Evolutionary conservation across 768 basidiomycete genomes (phyloP).

Genomic region (Tephrocybe sp.): DNA sequence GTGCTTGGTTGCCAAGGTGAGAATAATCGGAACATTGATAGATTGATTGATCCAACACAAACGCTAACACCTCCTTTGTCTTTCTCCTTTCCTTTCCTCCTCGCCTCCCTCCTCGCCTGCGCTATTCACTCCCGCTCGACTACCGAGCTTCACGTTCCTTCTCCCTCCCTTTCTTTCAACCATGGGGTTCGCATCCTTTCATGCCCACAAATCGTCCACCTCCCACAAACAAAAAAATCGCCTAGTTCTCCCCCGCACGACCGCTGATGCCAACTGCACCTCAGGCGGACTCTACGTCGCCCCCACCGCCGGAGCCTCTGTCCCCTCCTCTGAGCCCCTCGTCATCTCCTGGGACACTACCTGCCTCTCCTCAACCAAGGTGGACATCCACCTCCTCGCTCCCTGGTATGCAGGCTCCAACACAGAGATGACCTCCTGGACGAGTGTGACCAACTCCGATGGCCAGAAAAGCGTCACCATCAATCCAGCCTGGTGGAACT

Average conservation of each 20-base stretch:
- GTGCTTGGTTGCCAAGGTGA: no score
- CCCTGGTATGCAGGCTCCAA: slow-evolving; percentile 40
- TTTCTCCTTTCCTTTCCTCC: no score
- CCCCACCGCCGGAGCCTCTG: slow-evolving; percentile 45
- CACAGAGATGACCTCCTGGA: slow-evolving; percentile 53
- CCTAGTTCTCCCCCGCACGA: not conserved
- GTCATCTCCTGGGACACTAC: slow-evolving; percentile 65
- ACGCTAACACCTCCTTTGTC: no score
- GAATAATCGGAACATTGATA: no score
- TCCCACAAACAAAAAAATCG: not conserved
- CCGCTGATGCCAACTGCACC: slow-evolving; percentile 40
- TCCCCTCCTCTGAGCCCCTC: slow-evolving; percentile 51
- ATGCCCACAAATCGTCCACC: not conserved
- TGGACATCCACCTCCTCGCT: slow-evolving; percentile 73
- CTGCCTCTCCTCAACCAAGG: slow-evolving; percentile 47
- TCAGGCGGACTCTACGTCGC: slow-evolving; percentile 63
- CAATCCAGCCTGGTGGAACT: slow-evolving; percentile 73
- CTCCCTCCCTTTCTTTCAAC: slow-evolving; percentile 4
- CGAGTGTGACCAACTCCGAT: slow-evolving; percentile 43
- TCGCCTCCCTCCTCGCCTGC: no score
- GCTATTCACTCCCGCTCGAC: not conserved
- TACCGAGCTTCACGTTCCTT: no score
- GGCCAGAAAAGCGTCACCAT: slow-evolving; percentile 53
- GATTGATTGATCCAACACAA: no score
- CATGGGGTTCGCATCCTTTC: slow-evolving; percentile 14